phyloP scores from a whole-genome alignment of 192 early-diverging fungal genomes.

The Coemansia sp. region DNA sequence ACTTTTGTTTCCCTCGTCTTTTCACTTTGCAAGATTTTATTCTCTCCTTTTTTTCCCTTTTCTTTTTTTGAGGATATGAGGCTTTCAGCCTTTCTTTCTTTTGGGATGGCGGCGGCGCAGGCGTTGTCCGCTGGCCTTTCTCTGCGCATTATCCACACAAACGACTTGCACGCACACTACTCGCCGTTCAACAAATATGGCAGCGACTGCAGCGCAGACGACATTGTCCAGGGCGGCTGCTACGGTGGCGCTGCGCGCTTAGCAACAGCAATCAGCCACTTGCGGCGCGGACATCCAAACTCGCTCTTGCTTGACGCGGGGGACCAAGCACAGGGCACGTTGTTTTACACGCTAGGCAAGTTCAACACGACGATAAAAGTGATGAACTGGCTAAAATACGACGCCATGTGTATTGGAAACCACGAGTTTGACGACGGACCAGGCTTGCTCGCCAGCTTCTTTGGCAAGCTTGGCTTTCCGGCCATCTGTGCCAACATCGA shows the following conservation, averaged over 20 bases:
- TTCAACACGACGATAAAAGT: conserved; percentile 52
- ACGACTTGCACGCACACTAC: conserved; percentile 58
- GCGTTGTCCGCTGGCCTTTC: neutral
- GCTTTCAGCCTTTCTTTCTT: neutral
- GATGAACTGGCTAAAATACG: conserved; percentile 70
- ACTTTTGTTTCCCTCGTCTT: no score
- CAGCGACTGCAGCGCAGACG: conserved; percentile 50
- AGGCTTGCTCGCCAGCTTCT: conserved; percentile 54
- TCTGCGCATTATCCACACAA: conserved; percentile 58
- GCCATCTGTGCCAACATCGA: conserved; percentile 74
- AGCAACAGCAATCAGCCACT: conserved; percentile 59
- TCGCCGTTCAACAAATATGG: conserved; percentile 59
- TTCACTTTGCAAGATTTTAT: no score
- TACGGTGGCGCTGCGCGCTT: conserved; percentile 69
- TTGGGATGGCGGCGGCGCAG: neutral
- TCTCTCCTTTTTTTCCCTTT: no score
- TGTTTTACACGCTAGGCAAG: conserved; percentile 68
- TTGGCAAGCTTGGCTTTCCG: conserved; percentile 64
- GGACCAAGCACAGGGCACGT: conserved; percentile 65
- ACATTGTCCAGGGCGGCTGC: conserved; percentile 46
- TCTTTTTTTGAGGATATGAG: no score
- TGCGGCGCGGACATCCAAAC: conserved; percentile 58
- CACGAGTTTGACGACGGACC: conserved; percentile 79
- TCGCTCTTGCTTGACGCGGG: conserved; percentile 70
- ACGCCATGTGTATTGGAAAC: conserved; percentile 63